phyloP scores from a whole-genome alignment of 2,329 filamentous ascomycete genomes.

The Teratosphaeria gauchensis region DNA sequence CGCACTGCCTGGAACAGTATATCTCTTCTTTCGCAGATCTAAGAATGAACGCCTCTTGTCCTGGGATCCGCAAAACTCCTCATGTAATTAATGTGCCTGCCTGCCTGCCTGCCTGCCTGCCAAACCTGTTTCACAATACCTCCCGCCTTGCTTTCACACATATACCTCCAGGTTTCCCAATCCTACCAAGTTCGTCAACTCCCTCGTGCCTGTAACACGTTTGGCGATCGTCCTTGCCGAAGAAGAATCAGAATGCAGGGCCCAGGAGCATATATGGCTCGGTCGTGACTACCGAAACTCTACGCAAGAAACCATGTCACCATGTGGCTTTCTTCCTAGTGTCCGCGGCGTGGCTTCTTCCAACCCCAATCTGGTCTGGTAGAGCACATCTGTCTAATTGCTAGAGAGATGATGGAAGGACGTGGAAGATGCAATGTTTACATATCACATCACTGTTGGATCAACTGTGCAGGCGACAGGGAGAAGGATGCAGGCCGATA shows the following conservation, averaged over 20 bases:
- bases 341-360: too few relatives aligned
- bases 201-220: background rate
- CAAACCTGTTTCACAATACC: background rate
- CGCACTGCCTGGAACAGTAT: too few relatives aligned
- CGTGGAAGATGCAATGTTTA: background rate
- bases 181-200: background rate
- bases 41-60: background rate
- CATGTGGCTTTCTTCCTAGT: background rate
- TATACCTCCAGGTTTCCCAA: background rate
- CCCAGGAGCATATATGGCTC: background rate
- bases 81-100: background rate
- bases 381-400: background rate
- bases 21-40: background rate
- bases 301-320: background rate
- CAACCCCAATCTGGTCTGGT: background rate
- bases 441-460: background rate
- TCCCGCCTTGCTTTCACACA: background rate
- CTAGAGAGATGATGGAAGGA: too few relatives aligned
- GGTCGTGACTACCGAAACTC: background rate
- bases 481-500: background rate
- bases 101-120: background rate
- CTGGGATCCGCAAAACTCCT: background rate
- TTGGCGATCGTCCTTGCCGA: background rate
- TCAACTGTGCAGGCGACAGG: background rate
- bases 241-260: background rate